These are phyloP conservation scores for Cucurbita moschata DNA, from an alignment of 306 rosid species.

Conservation along the genomic window DNA sequence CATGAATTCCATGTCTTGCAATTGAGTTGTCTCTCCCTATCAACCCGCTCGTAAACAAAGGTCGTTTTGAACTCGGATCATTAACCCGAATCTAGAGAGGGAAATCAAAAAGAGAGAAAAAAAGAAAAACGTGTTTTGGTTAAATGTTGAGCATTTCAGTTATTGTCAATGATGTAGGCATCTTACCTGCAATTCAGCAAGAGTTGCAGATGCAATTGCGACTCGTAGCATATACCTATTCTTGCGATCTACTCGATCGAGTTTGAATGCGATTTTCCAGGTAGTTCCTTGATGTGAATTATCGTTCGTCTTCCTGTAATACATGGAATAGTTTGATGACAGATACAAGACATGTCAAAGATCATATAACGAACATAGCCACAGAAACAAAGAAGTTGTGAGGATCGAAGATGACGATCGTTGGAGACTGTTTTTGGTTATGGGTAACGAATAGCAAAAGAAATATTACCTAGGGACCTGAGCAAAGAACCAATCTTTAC, in stretches of 20 bases:
- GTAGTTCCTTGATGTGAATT: conserved; percentile 26
- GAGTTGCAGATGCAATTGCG: conserved; percentile 29
- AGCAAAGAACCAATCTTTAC: conserved; percentile 90
- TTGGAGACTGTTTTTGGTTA: neutral
- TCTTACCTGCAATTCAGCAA: conserved; percentile 30
- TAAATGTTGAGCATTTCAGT: neutral
- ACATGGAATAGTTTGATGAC: neutral
- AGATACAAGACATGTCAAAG: neutral
- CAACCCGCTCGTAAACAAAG: conserved; percentile 3
- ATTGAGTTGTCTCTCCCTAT: conserved; percentile 6
- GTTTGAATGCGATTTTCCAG: conserved; percentile 30
- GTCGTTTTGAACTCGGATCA: neutral
- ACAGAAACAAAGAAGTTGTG: neutral
- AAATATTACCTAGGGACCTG: conserved; percentile 68
- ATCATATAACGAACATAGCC: neutral
- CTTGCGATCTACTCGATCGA: conserved; percentile 1
- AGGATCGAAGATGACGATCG: neutral
- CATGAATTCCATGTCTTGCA: conserved; percentile 19
- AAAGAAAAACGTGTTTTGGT: neutral
- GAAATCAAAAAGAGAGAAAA: neutral
- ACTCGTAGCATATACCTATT: conserved; percentile 19
- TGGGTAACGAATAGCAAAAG: neutral
- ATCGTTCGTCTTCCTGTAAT: conserved; percentile 14
- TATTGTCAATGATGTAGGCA: neutral
- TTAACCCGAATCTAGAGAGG: conserved; percentile 2